Conservation (phyloP, 805 yeast genomes). For the Wickerhamiella australiensis region DNA sequence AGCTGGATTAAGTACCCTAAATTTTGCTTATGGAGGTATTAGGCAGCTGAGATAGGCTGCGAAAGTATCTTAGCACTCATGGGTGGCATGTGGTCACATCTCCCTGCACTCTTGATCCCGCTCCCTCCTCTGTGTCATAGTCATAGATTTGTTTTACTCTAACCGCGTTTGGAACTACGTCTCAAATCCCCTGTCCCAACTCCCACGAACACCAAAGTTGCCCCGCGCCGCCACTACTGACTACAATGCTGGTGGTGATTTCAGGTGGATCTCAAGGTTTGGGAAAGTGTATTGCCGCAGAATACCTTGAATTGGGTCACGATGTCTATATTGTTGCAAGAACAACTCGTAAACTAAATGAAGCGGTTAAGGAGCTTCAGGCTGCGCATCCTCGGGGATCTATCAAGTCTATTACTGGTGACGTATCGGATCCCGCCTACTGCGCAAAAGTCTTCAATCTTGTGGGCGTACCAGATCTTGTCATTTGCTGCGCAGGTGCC, state of each 20-base stretch:
- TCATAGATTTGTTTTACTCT: background rate
- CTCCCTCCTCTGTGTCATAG: too few relatives aligned
- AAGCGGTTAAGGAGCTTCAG: constrained; percentile 37
- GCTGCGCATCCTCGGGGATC: background rate
- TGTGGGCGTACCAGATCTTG: constrained; percentile 48
- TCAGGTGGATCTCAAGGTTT: constrained; percentile 94
- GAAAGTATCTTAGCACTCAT: too few relatives aligned
- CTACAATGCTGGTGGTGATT: constrained; percentile 44
- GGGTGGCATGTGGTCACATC: too few relatives aligned
- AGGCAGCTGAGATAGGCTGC: too few relatives aligned
- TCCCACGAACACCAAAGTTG: background rate
- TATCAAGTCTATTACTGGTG: constrained; percentile 37
- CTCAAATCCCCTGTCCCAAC: background rate
- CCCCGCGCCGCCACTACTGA: background rate
- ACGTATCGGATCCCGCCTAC: constrained; percentile 44
- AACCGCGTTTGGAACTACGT: background rate
- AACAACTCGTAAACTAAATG: constrained; percentile 45
- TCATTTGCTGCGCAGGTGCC: constrained; percentile 81
- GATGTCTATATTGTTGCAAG: constrained; percentile 68
- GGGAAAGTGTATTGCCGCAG: constrained; percentile 65
- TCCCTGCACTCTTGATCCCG: too few relatives aligned
- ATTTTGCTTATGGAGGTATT: too few relatives aligned
- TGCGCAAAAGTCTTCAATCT: constrained; percentile 37
- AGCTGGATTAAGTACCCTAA: too few relatives aligned
- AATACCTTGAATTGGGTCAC: constrained; percentile 43